Percentiles rank a stretch among this genome's conserved stretches.
These are phyloP conservation scores for Chytridiales sp. DNA, from an alignment of 371 early-diverging fungal species.

Conservation along the genomic window DNA sequence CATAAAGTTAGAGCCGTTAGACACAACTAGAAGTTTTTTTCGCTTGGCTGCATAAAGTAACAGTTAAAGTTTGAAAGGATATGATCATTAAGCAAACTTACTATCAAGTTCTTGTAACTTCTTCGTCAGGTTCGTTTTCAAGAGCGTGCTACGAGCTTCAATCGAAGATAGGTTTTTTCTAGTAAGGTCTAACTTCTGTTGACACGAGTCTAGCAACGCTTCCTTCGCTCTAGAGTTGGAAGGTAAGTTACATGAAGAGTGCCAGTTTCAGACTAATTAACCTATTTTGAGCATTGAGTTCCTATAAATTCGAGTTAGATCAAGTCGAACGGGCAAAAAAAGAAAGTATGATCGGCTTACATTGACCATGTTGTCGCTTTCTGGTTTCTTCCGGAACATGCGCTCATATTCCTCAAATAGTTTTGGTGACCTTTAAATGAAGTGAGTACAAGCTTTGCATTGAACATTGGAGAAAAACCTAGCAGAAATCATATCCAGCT, in stretches of 20 bases:
- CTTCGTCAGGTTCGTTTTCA: background rate
- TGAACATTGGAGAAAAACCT: too few relatives aligned
- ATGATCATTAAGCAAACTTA: slow-evolving; percentile 2
- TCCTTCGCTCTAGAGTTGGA: too few relatives aligned
- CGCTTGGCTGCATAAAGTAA: slow-evolving; percentile 28
- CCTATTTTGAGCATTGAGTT: too few relatives aligned
- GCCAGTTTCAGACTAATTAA: too few relatives aligned
- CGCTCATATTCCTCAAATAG: background rate
- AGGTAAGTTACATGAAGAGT: too few relatives aligned
- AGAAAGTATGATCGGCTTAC: too few relatives aligned
- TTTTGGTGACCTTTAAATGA: background rate
- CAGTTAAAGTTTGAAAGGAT: background rate
- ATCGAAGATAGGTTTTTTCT: slow-evolving; percentile 15
- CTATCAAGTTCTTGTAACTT: slow-evolving; percentile 19
- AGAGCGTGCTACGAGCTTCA: slow-evolving; percentile 20
- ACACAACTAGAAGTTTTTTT: slow-evolving; percentile 21
- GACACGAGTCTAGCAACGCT: background rate
- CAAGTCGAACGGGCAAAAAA: too few relatives aligned
- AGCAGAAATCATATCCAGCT: too few relatives aligned
- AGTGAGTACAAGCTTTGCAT: too few relatives aligned
- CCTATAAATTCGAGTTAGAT: too few relatives aligned
- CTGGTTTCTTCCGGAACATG: background rate
- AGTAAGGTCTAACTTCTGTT: slow-evolving; percentile 12
- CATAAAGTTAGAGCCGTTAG: slow-evolving; percentile 18
- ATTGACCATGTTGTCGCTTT: background rate